Base-by-base conservation (phyloP, 202 grass and related monocot genomes). In the Musa balbisiana region DNA sequence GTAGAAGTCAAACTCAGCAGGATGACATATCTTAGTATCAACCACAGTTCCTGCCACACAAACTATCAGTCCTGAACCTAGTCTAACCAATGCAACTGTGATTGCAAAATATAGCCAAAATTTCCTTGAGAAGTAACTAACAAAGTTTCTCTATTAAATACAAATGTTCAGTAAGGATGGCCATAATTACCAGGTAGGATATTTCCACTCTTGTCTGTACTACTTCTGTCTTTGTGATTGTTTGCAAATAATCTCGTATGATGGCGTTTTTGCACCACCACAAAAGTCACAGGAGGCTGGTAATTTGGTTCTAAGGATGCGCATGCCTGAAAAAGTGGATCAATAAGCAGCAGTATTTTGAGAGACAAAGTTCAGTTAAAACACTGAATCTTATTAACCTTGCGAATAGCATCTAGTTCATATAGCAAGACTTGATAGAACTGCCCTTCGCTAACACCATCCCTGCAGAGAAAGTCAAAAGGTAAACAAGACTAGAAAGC, bases 261-360 rank as follows among this genome's bases (percentile, higher is more conserved):
- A 67, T 96, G 92, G 62, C 92, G 84, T 74, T 92, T 96, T 84
- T 96, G 92, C 75, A 96, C 92, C 17, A 96, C 89, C 17, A 96
- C 92, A 73, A 96, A 96, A 26, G 92, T 96, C 63, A 96, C 92
- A n/a, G 89, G 86, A 74, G 92, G 92, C 74, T 89, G 86, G 71
- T 96, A 96, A 83, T 91, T 91, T 85, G 88, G 88, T 78, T 91
- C 92, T 11, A 96, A 69, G 64, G 92, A 96, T 62, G 91, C 85
- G 80, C 87, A 93, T 62, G 91, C 91, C 91, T 93, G 22, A 16
- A 64, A 19, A 64, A 2, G 19, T 51, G 15, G 56, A 8, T 43
- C 50, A 60, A 43, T 69, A 8, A 74, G 21, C 52, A 56, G 13
- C 1, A 74, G 15, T 15, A 15, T 9, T 10, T 6, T 17, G n/a